Conservation (phyloP, 2,329 filamentous ascomycete genomes). For the Diaporthe citriasiana region DNA sequence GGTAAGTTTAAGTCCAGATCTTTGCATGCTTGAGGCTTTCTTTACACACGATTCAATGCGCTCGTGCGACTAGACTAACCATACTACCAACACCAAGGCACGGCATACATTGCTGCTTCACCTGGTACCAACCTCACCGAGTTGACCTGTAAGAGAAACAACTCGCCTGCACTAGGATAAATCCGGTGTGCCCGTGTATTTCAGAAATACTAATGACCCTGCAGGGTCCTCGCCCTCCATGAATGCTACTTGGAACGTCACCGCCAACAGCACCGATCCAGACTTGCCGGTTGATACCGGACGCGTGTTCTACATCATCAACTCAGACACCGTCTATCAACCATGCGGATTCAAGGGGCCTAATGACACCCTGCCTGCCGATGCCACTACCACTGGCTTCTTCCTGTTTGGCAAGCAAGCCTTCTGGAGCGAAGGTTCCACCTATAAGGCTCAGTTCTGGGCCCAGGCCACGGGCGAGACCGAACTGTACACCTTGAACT, state of each 20-base stretch:
- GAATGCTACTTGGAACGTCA: slow-evolving; percentile 30
- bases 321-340: slow-evolving; percentile 4
- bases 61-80: background rate
- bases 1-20: slow-evolving; percentile 17
- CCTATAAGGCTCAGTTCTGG: slow-evolving; percentile 40
- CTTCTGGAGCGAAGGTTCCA: slow-evolving; percentile 27
- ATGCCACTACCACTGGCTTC: slow-evolving; percentile 33
- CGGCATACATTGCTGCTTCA: slow-evolving; percentile 30
- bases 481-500: slow-evolving; percentile 32
- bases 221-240: slow-evolving; percentile 28
- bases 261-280: slow-evolving; percentile 4
- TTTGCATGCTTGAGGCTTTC: background rate
- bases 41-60: background rate
- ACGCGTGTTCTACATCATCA: slow-evolving; percentile 36
- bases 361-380: slow-evolving; percentile 23
- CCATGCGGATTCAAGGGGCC: slow-evolving; percentile 28
- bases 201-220: background rate
- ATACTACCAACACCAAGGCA: background rate
- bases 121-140: slow-evolving; percentile 28
- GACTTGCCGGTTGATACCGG: background rate
- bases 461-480: slow-evolving; percentile 29
- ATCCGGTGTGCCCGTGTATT: background rate
- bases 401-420: slow-evolving; percentile 32
- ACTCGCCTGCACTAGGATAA: background rate
- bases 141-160: slow-evolving; percentile 28